Percentiles rank a stretch among this genome's conserved stretches.
Evolutionary conservation across 2,329 filamentous ascomycete species (phyloP).

Genomic region (Colletotrichum caudatum): DNA sequence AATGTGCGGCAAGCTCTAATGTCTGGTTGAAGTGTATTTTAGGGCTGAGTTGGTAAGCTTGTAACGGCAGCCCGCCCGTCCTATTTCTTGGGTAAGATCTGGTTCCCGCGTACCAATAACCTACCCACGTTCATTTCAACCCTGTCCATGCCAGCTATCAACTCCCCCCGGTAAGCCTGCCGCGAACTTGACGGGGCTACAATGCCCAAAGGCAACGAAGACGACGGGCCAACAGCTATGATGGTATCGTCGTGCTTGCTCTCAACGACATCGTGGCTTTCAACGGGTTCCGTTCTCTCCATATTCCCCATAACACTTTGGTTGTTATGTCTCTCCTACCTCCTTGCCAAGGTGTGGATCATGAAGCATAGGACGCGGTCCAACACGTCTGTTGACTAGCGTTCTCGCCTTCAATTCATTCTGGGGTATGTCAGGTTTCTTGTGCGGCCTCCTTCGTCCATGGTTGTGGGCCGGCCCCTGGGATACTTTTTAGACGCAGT

Average conservation of each 20-base stretch:
- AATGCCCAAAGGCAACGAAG: background rate
- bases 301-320: background rate
- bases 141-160: background rate
- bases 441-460: background rate
- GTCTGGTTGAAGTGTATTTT: slow-evolving; percentile 2
- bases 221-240: background rate
- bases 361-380: background rate
- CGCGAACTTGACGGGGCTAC: background rate
- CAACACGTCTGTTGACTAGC: too few relatives aligned
- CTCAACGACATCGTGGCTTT: background rate
- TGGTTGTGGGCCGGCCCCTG: background rate
- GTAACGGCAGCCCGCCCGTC: background rate
- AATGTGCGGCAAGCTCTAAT: slow-evolving; percentile 10
- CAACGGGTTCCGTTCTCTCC: background rate
- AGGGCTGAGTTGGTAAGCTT: slow-evolving; percentile 10
- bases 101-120: background rate
- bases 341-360: background rate
- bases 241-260: background rate
- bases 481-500: background rate
- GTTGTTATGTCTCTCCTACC: background rate
- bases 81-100: background rate
- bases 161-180: background rate
- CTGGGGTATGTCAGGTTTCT: background rate
- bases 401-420: too few relatives aligned
- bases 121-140: background rate